phyloP scores from a whole-genome alignment of 1,284 basidiomycete species.

The Irpex sp. region DNA sequence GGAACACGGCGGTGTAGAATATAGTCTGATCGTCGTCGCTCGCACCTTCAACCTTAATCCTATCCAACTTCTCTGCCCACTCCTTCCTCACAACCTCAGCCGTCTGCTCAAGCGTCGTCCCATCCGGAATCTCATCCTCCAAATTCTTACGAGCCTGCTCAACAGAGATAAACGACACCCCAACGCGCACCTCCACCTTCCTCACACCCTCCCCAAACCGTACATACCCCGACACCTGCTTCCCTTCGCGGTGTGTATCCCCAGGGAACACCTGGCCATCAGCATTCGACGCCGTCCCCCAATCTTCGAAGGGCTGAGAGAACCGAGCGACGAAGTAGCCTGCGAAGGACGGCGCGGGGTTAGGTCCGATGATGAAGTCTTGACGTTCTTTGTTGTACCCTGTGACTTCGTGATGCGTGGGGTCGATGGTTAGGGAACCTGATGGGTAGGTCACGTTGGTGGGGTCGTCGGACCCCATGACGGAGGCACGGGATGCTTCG shows the following conservation, averaged over 20 bases:
- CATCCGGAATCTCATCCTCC: conserved; percentile 59
- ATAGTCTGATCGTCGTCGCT: conserved; percentile 45
- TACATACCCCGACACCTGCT: conserved; percentile 53
- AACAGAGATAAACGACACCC: conserved; percentile 74
- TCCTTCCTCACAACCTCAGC: conserved; percentile 48
- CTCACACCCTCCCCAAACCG: conserved; percentile 36
- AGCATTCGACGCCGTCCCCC: conserved; percentile 37
- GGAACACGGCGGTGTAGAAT: conserved; percentile 68
- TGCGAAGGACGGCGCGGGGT: conserved; percentile 44
- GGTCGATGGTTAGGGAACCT: conserved; percentile 51
- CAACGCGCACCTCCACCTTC: conserved; percentile 58
- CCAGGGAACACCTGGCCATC: conserved; percentile 32
- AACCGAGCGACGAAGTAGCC: conserved; percentile 80
- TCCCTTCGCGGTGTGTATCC: conserved; percentile 29
- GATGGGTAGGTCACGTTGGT: conserved; percentile 57
- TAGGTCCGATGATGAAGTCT: conserved; percentile 66
- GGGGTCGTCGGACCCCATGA: conserved; percentile 53
- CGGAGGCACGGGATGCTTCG: conserved; percentile 61
- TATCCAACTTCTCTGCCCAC: conserved; percentile 72
- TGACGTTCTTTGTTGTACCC: conserved; percentile 73
- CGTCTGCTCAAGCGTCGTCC: conserved; percentile 55
- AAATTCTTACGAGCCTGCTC: conserved; percentile 67
- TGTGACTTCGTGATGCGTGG: conserved; percentile 48
- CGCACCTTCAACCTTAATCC: conserved; percentile 54
- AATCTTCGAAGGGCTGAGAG: conserved; percentile 40